Evolutionary conservation across 306 rosid species (phyloP), one percentile per base, ranked within the genome.

Genomic region (Vachellia collinsii): DNA sequence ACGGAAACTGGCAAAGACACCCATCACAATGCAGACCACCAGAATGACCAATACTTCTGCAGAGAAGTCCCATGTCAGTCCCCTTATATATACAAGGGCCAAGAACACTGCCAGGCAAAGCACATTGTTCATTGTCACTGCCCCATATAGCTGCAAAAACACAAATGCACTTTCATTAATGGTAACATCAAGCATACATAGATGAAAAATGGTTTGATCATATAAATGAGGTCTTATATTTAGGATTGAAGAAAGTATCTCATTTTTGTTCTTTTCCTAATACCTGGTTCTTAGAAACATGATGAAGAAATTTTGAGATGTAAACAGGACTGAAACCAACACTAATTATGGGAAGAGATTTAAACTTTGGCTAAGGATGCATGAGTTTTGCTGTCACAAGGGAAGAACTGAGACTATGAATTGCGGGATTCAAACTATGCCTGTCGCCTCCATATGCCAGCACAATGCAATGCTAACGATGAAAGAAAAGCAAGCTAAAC

Each of bases 91-190:
- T 11, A 95, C 98, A 11, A 93, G 90, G 43, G 97, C 98, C 85
- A 95, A 87, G 89, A 93, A 93, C 4, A 95, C 99, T 3, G 98
- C 89, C 72, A 93, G 88, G 85, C 94, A 93, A 16, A 95, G 97
- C 47, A 92, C 90, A 43, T 95, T 95, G 67, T 92, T 95, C 98
- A 92, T 95, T n/a, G 99, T 91, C 42, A 81, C 98, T 44, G 98
- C 94, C 53, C 98, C 99, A 69, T 93, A 95, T 74, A 95, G 34
- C 99, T 95, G 92, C 93, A 83, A 63, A 9, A 79, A 20, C 63
- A 56, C 61, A 50, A 4, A 50, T 16, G 67, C 23, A 56, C 53
- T 62, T 77, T 65, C 16, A 9, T 66, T 48, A 10, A 7, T n/a
- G 20, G 70, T 46, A 25, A 43, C 65, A 76, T 22, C 14, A 36